These are phyloP conservation scores for Tetrapyrgos nigripes DNA, from an alignment of 1,284 basidiomycete genomes.

Conservation along the genomic window DNA sequence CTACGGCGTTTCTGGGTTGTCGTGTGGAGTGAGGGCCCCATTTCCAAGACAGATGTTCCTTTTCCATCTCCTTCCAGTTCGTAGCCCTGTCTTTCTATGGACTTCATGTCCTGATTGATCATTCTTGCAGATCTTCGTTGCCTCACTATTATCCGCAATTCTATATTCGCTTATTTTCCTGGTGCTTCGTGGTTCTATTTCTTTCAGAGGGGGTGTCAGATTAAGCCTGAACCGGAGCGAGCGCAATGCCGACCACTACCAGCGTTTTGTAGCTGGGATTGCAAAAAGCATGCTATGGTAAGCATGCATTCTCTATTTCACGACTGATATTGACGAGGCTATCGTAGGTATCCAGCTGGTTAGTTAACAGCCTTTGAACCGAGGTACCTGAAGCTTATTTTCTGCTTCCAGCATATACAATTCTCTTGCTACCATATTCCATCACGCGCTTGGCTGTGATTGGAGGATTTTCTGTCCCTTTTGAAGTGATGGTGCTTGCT, in stretches of 20 bases:
- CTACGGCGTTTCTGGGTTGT: conserved; percentile 59
- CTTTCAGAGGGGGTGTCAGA: conserved; percentile 50
- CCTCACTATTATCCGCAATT: conserved; percentile 57
- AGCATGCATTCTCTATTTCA: conserved; percentile 23
- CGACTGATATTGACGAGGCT: conserved; percentile 10
- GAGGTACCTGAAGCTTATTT: conserved; percentile 5
- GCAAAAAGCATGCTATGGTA: conserved; percentile 74
- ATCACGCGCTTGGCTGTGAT: conserved; percentile 55
- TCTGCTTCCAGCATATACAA: conserved; percentile 54
- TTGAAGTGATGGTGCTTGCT: conserved; percentile 53
- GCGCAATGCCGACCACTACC: conserved; percentile 55
- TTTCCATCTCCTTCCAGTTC: conserved; percentile 67
- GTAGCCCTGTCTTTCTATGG: conserved; percentile 20
- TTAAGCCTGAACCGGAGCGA: conserved; percentile 53
- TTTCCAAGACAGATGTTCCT: conserved; percentile 52
- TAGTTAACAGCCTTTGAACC: conserved; percentile 23
- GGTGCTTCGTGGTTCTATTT: conserved; percentile 58
- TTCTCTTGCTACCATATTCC: conserved; percentile 66
- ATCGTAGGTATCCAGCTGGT: conserved; percentile 68
- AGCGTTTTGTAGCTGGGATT: conserved; percentile 62
- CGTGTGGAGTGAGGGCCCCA: conserved; percentile 55
- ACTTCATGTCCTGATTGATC: conserved; percentile 7
- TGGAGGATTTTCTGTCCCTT: conserved; percentile 53
- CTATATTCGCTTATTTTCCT: conserved; percentile 66
- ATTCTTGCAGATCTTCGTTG: conserved; percentile 58